These are phyloP conservation scores for Keqinozyma sinolaborantium DNA, from an alignment of 1,139 yeast species.

Conservation along the genomic window DNA sequence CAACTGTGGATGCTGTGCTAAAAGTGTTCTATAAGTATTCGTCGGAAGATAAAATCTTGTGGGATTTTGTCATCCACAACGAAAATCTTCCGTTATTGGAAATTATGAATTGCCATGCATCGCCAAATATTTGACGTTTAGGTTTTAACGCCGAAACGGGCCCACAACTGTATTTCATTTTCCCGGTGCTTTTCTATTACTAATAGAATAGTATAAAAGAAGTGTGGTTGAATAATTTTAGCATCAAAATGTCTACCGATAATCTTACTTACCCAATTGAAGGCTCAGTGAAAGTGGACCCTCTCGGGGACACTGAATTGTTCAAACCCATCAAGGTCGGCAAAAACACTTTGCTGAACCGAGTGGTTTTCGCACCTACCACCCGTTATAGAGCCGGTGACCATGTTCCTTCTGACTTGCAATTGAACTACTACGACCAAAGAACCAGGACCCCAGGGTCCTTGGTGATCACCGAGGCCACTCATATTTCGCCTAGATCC, in stretches of 20 bases:
- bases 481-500: conserved; percentile 19
- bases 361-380: conserved; percentile 50
- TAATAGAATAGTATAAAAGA: too few relatives aligned
- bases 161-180: too few relatives aligned
- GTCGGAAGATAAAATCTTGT: background rate
- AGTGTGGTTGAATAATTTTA: too few relatives aligned
- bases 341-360: conserved; percentile 25
- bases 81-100: background rate
- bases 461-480: conserved; percentile 42
- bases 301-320: conserved; percentile 2
- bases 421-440: conserved; percentile 48
- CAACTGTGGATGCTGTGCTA: background rate
- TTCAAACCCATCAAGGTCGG: conserved; percentile 50
- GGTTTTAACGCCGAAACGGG: too few relatives aligned
- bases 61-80: background rate
- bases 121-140: background rate
- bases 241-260: too few relatives aligned
- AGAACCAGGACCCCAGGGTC: conserved; percentile 55
- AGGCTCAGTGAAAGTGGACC: conserved; percentile 1
- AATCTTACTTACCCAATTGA: conserved; percentile 1
- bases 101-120: background rate
- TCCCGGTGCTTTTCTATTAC: too few relatives aligned
- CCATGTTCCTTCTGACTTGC: conserved; percentile 44
- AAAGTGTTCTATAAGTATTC: background rate
- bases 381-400: conserved; percentile 45